Conservation (phyloP, 2,329 filamentous ascomycete genomes). For the Colletotrichum karsti region DNA sequence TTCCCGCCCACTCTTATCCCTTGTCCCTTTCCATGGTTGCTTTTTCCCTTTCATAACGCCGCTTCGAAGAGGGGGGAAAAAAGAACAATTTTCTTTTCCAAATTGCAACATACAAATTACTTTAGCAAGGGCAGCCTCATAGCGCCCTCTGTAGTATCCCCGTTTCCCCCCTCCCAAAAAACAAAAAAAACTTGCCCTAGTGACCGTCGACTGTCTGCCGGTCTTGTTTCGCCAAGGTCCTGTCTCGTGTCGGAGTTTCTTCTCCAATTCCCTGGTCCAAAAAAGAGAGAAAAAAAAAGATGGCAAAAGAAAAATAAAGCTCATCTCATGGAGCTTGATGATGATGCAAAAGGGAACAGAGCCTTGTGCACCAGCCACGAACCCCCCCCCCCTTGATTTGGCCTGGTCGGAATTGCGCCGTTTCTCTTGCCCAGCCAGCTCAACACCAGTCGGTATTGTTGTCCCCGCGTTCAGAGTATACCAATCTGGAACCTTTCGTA, state of each 20-base stretch:
- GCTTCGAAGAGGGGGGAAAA: not conserved
- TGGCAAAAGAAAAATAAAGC: not conserved
- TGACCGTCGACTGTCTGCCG: conserved; percentile 18
- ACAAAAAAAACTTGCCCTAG: not conserved
- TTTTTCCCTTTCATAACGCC: conserved; percentile 20
- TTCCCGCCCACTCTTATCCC: conserved; percentile 1
- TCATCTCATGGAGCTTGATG: not conserved
- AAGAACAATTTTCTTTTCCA: not conserved
- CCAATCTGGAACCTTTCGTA: conserved; percentile 18
- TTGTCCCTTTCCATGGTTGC: conserved; percentile 4
- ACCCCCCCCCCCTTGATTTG: not conserved
- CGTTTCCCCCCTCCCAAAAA: not conserved
- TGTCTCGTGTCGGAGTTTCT: conserved; percentile 26
- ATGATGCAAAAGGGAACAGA: not conserved
- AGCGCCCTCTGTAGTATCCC: not conserved
- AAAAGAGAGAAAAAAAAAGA: conserved; percentile 9
- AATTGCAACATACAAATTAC: conserved; percentile 19
- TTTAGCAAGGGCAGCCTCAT: conserved; percentile 4
- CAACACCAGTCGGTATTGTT: not conserved
- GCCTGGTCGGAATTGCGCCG: not conserved
- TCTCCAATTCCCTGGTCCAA: conserved; percentile 16
- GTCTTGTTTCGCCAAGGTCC: conserved; percentile 23
- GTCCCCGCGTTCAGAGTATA: not conserved
- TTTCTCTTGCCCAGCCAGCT: not conserved
- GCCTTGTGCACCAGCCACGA: not conserved